Evolutionary conservation across 108 stramenopile genomes (phyloP), one percentile per base, ranked within the genome.

Genomic region (Cyclotella cryptica): DNA sequence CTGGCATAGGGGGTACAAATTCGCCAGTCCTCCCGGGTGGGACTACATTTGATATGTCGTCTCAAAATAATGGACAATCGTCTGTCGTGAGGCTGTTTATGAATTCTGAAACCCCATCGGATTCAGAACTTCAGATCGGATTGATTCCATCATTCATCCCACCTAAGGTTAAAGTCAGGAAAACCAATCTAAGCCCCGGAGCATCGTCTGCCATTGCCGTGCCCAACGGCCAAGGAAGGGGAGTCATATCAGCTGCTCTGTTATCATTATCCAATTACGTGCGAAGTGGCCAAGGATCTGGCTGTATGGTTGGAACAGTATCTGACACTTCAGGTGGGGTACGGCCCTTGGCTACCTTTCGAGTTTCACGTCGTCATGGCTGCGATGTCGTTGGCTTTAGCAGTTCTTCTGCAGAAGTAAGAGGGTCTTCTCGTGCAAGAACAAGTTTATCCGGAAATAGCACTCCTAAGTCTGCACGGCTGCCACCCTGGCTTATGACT

Each of bases 61-160:
- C 83, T 40, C 69, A 84, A 8, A 41, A 49, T 26, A 49, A 54
- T 22, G 44, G 41, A 24, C 46, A 81, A 9, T 70, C 74, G 11
- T 69, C 76, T 41, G 42, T 87, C 1, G n/a, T 92, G 75, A 70
- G 54, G 19, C 74, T 96, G 29, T 84, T 88, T 26, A 26, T 87
- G 26, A 79, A 85, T 52, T 96, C 95, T 2, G 86, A 86, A 67
- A 96, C 95, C 27, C 94, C 94, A 17, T 75, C 92, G 19, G 89
- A 93, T 59, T 52, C 69, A 19, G 91, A 92, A 59, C 78, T 93
- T 45, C 86, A 86, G 49, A 79, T 87, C 24, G 89, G 89, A 15
- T 63, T 91, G 75, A 83, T 88, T 14, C 88, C 94, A 22, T 74
- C 87, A 4, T 91, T 73, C 52, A 66, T 74, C 47, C 87, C 88